Evolutionary conservation across 345 rosid species (phyloP).

Genomic region (Eucalyptus leucophloia): DNA sequence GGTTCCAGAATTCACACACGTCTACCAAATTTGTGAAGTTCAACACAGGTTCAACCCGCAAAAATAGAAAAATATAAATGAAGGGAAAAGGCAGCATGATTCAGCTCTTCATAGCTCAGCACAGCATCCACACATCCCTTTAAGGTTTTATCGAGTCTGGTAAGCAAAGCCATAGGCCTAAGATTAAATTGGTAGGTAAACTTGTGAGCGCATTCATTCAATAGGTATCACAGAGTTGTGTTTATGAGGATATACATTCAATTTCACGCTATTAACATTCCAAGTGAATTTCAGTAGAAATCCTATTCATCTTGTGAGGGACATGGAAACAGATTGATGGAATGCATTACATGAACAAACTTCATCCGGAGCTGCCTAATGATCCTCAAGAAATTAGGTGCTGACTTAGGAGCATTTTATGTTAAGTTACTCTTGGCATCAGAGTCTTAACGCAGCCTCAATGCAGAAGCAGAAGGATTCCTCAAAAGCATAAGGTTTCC

Average conservation of each 20-base stretch:
- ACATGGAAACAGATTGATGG: background rate
- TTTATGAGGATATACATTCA: background rate
- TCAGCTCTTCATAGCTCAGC: background rate
- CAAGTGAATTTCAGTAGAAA: background rate
- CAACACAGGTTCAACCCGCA: background rate
- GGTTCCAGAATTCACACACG: background rate
- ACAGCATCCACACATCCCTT: background rate
- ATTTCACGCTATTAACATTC: background rate
- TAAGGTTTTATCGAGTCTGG: background rate
- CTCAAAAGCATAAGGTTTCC: no score
- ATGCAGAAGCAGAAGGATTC: no score
- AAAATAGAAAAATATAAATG: no score
- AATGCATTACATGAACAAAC: background rate
- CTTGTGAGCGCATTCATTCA: background rate
- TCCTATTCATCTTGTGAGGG: background rate
- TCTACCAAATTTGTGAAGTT: background rate
- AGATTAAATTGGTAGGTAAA: background rate
- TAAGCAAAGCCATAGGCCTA: background rate
- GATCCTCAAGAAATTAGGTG: no score
- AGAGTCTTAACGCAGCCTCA: no score
- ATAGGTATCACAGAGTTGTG: background rate
- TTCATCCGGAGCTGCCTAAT: no score
- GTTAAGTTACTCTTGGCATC: no score
- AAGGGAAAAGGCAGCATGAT: no score
- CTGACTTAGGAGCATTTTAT: no score